Evolutionary conservation across 2,329 filamentous ascomycete species (phyloP), one percentile per base, ranked within the genome.

Genomic region (Xylariaceae sp.): DNA sequence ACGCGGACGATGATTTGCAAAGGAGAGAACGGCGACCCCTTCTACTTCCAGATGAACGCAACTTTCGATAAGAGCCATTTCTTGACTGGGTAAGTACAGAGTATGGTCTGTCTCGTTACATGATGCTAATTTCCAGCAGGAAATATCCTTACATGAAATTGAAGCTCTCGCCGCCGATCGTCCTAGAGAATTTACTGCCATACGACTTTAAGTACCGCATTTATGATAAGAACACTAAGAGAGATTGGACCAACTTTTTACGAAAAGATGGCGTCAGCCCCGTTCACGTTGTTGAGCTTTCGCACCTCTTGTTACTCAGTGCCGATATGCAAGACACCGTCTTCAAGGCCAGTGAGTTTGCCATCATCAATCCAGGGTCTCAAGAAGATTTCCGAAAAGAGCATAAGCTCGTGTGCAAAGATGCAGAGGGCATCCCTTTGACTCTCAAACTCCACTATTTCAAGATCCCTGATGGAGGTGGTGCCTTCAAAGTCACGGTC

Each of bases 171-270:
- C 91, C 93, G 1, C 93, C 94, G 0, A 81, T 98, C 12, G 91
- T 95, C 37, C 76, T 98, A 4, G 91, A 98, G 63, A 98, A 98
- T 52, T 70, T 98, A 33, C 69, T 98, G 29, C 93, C 93, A 0
- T 97, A 93, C 60, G 93, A 98, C 65, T 98, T 98, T 79, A 97
- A 98, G 65, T 98, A 98, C 64, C 83, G 91, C 41, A 97, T 98
- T 41, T 98, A 97, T 59, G 93, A 98, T 70, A 96, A 94, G 69
- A 94, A 95, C 63, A 96, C 90, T 0, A 94, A 91, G 72, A 95
- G 94, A 62, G 93, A 98, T 62, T 98, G 93, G 93, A 94, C 89
- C 4, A 98, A 98, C 63, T 98, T 98, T 68, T 70, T 98, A 35
- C 82, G 93, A 43, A 97, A 96, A 64, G 93, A 94, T 19, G 94